phyloP scores from a whole-genome alignment of 75 land plant species.

The Gnetum montanum region DNA sequence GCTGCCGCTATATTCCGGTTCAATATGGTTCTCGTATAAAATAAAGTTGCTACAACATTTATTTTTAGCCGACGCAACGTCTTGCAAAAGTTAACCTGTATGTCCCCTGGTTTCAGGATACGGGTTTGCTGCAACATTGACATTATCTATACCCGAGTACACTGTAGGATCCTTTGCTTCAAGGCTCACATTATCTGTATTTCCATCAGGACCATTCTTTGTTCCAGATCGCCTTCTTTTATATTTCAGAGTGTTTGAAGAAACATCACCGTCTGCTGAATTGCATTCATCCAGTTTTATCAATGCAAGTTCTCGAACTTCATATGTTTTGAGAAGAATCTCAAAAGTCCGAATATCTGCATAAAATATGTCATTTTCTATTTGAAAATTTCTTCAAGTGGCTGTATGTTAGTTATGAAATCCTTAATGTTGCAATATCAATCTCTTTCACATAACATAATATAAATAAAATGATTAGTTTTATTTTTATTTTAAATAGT shows the following conservation, averaged over 20 bases:
- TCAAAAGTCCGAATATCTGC: slow-evolving; percentile 89
- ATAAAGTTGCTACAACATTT: too few relatives aligned
- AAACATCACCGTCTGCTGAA: slow-evolving; percentile 5
- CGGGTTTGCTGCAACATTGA: slow-evolving; percentile 40
- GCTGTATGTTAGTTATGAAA: background rate
- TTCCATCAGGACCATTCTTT: slow-evolving; percentile 10
- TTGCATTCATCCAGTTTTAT: slow-evolving; percentile 7
- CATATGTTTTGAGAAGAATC: slow-evolving; percentile 75
- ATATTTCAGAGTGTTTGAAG: slow-evolving; percentile 15
- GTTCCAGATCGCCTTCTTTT: slow-evolving; percentile 37
- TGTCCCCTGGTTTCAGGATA: slow-evolving; percentile 72
- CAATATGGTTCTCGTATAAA: too few relatives aligned
- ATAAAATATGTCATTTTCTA: background rate
- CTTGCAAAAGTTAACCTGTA: slow-evolving; percentile 98
- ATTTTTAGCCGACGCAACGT: too few relatives aligned
- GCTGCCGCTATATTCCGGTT: too few relatives aligned
- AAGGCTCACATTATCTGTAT: slow-evolving; percentile 2
- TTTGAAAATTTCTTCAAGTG: background rate
- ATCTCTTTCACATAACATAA: background rate
- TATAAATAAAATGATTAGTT: background rate
- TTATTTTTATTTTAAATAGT: background rate
- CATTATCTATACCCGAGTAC: too few relatives aligned
- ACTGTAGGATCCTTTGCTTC: background rate
- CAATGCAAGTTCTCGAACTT: slow-evolving; percentile 48
- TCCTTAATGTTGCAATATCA: background rate